Evolutionary conservation across 441 rosid species (phyloP), one percentile per base, ranked within the genome.

Genomic region (Adansonia madagascariensis): DNA sequence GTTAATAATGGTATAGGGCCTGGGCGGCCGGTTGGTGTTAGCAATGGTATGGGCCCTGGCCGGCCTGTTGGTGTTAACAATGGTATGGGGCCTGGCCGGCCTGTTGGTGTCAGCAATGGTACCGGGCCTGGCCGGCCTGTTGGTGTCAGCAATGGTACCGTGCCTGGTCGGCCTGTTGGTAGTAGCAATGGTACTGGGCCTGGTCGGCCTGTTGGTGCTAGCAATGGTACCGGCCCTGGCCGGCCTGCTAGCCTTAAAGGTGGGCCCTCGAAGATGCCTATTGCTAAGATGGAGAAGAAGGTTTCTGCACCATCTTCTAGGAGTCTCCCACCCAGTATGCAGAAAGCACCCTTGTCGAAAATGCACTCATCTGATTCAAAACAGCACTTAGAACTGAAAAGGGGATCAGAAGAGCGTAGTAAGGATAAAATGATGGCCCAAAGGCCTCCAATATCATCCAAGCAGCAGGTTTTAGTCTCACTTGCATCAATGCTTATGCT

Each of bases 1-100:
- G 89, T 78, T 80, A 87, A 80, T 74, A 90, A 80, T 83, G 92
- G 90, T 41, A 79, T 70, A 22, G 94, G 93, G 71, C 92, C 94
- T 76, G 89, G 92, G 24, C 87, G 91, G 61, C 74, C 74, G 52
- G 74, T 9, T 1, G 89, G 18, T 59, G 89, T 74, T 79, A 86
- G 81, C 77, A 89, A 81, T 82, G 92, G 89, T 39, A 78, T 66
- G 12, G 92, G 93, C 46, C 90, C 92, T 76, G 88, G 91, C 20
- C 86, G 91, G 60, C 60, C 60, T 70, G 74, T 1, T 7, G 90
- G 49, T 57, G 88, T 74, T 79, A 87, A 81, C 77, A 89, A 80
- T 81, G 91, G 90, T 44, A 78, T 65, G 9, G 92, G 92, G 72
- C 91, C 92, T 72, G 87, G 91, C 14, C 86, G 88, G 77, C 43